These are phyloP conservation scores for Alternaria arborescens DNA, from an alignment of 2,329 filamentous ascomycete species.

Conservation along the genomic window DNA sequence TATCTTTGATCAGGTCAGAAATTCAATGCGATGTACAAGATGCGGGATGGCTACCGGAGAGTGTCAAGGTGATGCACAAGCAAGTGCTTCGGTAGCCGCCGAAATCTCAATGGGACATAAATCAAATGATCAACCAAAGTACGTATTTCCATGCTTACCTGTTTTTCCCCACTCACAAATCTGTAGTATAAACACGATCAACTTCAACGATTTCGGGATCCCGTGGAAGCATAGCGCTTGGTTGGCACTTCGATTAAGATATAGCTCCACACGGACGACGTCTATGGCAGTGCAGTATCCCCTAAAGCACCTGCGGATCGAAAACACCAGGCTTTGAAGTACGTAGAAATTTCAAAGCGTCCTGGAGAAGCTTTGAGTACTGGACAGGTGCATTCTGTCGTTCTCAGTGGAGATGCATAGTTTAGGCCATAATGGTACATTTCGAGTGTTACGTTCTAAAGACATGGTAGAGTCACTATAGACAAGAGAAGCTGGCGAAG, in stretches of 20 bases:
- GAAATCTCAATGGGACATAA: background rate
- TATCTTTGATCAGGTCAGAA: constrained; percentile 4
- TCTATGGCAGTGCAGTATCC: background rate
- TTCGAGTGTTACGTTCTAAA: background rate
- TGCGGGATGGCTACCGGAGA: background rate
- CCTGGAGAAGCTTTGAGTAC: background rate
- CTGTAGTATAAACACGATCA: background rate
- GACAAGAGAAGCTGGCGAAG: background rate
- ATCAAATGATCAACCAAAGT: background rate
- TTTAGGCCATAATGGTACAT: background rate
- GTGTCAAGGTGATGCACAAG: background rate
- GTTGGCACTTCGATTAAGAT: background rate
- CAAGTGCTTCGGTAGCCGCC: background rate
- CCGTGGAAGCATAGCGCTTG: background rate
- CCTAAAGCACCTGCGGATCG: background rate
- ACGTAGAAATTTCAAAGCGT: too few species aligned
- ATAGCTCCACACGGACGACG: background rate
- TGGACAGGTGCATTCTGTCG: background rate
- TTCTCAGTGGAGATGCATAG: background rate
- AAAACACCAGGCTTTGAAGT: background rate
- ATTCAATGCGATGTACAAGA: background rate
- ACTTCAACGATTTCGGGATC: background rate
- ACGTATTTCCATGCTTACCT: background rate
- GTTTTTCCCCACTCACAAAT: background rate
- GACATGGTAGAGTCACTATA: background rate